phyloP scores from a whole-genome alignment of 1,284 basidiomycete genomes.

The Inonotus obliquus region DNA sequence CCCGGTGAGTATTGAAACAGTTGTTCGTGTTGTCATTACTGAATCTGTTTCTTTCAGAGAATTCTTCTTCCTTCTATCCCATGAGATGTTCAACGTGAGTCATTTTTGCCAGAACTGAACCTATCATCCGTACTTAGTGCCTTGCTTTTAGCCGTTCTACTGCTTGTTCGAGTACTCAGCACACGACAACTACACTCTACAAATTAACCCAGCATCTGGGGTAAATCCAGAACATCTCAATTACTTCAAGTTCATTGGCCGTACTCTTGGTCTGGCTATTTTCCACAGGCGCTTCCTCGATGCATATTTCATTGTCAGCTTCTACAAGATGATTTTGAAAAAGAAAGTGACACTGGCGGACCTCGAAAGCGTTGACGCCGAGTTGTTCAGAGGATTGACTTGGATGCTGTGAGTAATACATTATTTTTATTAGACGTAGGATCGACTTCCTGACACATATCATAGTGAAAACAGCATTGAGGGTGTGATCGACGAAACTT shows the following conservation, averaged over 20 bases:
- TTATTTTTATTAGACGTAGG: not conserved
- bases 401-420: constrained; percentile 78
- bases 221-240: constrained; percentile 96
- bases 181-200: constrained; percentile 94
- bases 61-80: constrained; percentile 88
- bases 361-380: constrained; percentile 84
- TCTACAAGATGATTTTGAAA: constrained; percentile 97
- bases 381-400: constrained; percentile 82
- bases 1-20: constrained; percentile 52
- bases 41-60: constrained; percentile 36
- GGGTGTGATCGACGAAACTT: constrained; percentile 92
- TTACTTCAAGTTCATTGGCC: constrained; percentile 97
- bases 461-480: constrained; percentile 92
- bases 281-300: constrained; percentile 96
- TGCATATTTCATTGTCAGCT: constrained; percentile 94
- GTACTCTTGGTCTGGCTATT: constrained; percentile 87
- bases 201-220: constrained; percentile 92
- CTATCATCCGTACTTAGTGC: not conserved
- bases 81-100: constrained; percentile 82
- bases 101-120: not conserved
- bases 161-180: constrained; percentile 96
- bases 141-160: constrained; percentile 71
- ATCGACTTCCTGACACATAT: constrained; percentile 12
- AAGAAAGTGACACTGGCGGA: constrained; percentile 86
- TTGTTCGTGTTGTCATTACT: not conserved